Base-by-base conservation (phyloP, 441 rosid species). In the Arabidopsis hybrid region DNA sequence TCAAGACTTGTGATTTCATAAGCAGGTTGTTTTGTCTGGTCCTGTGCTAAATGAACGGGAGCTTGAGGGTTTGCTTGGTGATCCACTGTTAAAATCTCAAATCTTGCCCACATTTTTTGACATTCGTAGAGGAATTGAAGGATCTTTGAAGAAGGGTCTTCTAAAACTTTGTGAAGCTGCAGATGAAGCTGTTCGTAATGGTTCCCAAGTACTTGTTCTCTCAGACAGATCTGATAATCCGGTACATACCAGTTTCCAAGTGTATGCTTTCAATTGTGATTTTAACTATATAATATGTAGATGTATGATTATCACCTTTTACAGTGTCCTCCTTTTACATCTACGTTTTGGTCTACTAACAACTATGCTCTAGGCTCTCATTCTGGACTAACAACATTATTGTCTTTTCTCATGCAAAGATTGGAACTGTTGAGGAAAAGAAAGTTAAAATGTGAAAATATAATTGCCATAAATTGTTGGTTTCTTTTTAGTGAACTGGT, bases 141-240 rank as follows among this genome's bases (percentile, higher is more conserved):
- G 97, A 66, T 91, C 97, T 74, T 76, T 96, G 81, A 89, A 88
- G 75, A 89, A 78, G 84, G 86, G 83, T 69, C 83, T 96, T 61
- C 16, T 71, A 69, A 90, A 80, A 81, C 96, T 96, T 63, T 96
- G 99, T 82, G 99, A 91, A 77, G 94, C 91, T 74, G 98, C 99
- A 64, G 99, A 91, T 85, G 99, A 91, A 69, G 99, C 98, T 57
- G 97, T 96, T 88, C 88, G 93, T 64, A 91, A 83, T 83, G 99
- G 99, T 76, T 91, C 97, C 40, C 96, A 96, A 78, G 85, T 96
- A 77, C 98, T 96, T 85, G 86, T 96, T 79, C 94, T 96, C 51
- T 96, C 97, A 74, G 98, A 96, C 74, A 91, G 89, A 45, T 78
- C 92, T 83, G 96, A 91, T 83, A 87, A 87, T 79, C 87, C 93